These are phyloP conservation scores for Turnera subulata DNA, from an alignment of 345 rosid genomes.

Conservation along the genomic window DNA sequence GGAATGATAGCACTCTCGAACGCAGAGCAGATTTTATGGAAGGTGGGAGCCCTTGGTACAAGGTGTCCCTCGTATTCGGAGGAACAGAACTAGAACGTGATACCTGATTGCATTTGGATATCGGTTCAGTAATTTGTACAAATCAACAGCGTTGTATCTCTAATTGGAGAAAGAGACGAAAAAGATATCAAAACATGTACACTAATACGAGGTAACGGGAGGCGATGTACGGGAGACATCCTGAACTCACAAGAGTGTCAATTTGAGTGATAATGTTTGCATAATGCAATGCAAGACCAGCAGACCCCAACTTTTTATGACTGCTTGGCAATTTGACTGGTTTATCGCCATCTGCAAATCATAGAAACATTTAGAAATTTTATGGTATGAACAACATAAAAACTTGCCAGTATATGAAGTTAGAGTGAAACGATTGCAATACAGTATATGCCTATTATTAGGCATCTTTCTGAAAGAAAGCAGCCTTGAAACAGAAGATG, in stretches of 20 bases:
- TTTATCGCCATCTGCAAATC: slow-evolving; percentile 56
- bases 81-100: slow-evolving; percentile 94
- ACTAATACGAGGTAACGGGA: background rate
- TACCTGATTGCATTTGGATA: slow-evolving; percentile 44
- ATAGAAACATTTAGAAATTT: background rate
- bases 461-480: too few species aligned
- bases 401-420: too few species aligned
- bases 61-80: slow-evolving; percentile 84
- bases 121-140: slow-evolving; percentile 5
- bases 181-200: too few species aligned
- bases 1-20: slow-evolving; percentile 61
- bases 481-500: too few species aligned
- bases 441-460: too few species aligned
- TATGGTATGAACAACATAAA: too few species aligned
- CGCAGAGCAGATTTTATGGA: slow-evolving; percentile 79
- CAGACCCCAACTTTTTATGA: slow-evolving; percentile 72
- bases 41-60: slow-evolving; percentile 94
- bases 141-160: background rate
- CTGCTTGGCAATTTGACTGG: slow-evolving; percentile 33
- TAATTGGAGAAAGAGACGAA: background rate
- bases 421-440: too few species aligned
- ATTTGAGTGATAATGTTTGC: slow-evolving; percentile 92
- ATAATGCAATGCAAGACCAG: slow-evolving; percentile 96
- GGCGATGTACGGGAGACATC: slow-evolving; percentile 1
- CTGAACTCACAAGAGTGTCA: slow-evolving; percentile 81